Conservation (phyloP, 179 eudicot genomes). For the Patellifolia procumbens region DNA sequence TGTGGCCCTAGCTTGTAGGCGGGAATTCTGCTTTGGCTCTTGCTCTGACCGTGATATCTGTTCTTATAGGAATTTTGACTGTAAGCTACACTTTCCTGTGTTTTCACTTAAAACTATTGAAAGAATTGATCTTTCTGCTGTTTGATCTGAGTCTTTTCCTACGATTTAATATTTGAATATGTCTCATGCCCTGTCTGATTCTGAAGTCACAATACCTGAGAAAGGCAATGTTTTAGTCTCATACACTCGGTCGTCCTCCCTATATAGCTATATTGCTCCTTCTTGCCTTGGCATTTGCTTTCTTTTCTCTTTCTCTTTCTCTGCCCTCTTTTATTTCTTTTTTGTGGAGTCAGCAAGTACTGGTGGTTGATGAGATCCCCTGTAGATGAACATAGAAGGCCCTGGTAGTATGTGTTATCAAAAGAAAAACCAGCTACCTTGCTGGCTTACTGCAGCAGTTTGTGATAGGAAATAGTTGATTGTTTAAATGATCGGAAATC, state of each 20-base stretch:
- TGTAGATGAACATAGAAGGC: not conserved
- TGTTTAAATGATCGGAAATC: too few relatives aligned
- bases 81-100: conserved; percentile 30
- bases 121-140: not conserved
- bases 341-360: too few relatives aligned
- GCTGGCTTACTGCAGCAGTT: not conserved
- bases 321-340: too few relatives aligned
- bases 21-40: conserved; percentile 52
- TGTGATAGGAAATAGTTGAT: not conserved
- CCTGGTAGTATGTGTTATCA: not conserved
- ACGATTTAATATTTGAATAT: not conserved
- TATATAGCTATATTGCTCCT: too few relatives aligned
- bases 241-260: too few relatives aligned
- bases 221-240: not conserved
- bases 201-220: not conserved
- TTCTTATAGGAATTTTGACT: conserved; percentile 41
- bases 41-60: conserved; percentile 44
- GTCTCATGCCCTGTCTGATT: not conserved
- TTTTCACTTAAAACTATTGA: not conserved
- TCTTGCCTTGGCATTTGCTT: too few relatives aligned
- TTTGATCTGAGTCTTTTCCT: not conserved
- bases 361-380: too few relatives aligned
- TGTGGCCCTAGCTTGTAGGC: conserved; percentile 42
- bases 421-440: not conserved
- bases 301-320: too few relatives aligned